These are phyloP conservation scores for Fusarium continuum DNA, from an alignment of 2,329 filamentous ascomycete genomes.

Conservation along the genomic window DNA sequence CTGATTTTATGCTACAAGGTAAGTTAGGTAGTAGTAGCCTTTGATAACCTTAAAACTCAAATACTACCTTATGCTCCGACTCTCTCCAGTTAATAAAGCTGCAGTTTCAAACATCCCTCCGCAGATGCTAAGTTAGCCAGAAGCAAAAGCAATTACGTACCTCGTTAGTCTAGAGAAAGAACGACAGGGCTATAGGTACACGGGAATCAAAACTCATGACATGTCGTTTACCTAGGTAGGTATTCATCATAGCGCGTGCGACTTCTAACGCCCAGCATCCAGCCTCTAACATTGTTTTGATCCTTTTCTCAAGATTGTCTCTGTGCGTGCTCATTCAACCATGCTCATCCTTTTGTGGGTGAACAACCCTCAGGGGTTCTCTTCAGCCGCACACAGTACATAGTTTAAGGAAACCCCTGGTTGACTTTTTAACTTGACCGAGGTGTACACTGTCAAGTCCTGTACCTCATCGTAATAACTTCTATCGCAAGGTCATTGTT, in stretches of 20 bases:
- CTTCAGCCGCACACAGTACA: slow-evolving; percentile 23
- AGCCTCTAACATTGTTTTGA: background rate
- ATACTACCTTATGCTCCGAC: too few relatives aligned
- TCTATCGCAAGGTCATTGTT: too few relatives aligned
- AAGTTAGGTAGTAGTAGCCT: background rate
- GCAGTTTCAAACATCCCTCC: background rate
- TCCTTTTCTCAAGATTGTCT: background rate
- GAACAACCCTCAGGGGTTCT: slow-evolving; percentile 11
- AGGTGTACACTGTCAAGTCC: too few relatives aligned
- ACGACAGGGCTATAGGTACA: slow-evolving; percentile 3
- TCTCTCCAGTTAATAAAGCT: too few relatives aligned
- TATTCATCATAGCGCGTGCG: slow-evolving; percentile 30
- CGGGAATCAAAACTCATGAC: background rate
- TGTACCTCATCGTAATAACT: too few relatives aligned
- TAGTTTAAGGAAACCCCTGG: background rate
- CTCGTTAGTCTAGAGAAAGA: background rate
- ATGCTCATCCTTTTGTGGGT: slow-evolving; percentile 18
- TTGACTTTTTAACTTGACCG: too few relatives aligned
- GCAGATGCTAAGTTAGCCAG: too few relatives aligned
- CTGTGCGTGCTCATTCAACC: background rate
- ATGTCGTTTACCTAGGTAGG: background rate
- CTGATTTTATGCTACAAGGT: background rate
- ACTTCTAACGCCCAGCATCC: slow-evolving; percentile 9
- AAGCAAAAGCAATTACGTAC: slow-evolving; percentile 8
- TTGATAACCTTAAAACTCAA: background rate